A percentile compares a stretch with the other conserved stretches of the same genome.
Evolutionary conservation across 495 filamentous ascomycete genomes (phyloP).

Genomic region (Oleoguttula mirabilis): DNA sequence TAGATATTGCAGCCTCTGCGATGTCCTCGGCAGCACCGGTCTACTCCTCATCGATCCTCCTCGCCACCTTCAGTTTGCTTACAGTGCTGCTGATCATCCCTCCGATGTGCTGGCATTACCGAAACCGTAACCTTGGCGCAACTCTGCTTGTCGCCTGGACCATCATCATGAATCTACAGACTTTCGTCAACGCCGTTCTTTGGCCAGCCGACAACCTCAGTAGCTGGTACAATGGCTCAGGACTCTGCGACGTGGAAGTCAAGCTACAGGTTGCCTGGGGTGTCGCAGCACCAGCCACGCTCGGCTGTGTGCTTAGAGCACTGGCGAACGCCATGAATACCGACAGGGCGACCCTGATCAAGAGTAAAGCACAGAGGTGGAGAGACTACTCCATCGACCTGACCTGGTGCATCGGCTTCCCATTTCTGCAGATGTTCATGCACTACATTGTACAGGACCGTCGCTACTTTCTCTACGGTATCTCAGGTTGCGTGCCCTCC

Average conservation of each 20-base stretch:
- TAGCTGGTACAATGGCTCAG: constrained; percentile 59
- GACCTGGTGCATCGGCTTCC: constrained; percentile 55
- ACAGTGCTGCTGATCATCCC: constrained; percentile 45
- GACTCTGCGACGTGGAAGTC: constrained; percentile 72
- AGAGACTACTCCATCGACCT: constrained; percentile 47
- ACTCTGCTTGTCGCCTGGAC: constrained; percentile 53
- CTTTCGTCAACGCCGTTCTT: constrained; percentile 63
- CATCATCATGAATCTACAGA: constrained; percentile 51
- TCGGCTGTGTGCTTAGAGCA: constrained; percentile 59
- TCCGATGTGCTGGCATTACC: constrained; percentile 43
- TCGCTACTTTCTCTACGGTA: constrained; percentile 61
- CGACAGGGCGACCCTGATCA: constrained; percentile 42
- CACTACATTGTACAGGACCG: constrained; percentile 57
- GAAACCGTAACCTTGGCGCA: constrained; percentile 50
- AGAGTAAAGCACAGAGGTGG: constrained; percentile 40
- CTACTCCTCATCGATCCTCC: constrained; percentile 21
- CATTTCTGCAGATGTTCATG: constrained; percentile 50
- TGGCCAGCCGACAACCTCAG: constrained; percentile 63
- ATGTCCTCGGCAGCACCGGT: not conserved
- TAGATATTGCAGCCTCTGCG: not conserved
- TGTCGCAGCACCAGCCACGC: constrained; percentile 50
- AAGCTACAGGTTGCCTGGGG: constrained; percentile 53
- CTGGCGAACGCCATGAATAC: constrained; percentile 61
- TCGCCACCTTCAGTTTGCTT: constrained; percentile 42
- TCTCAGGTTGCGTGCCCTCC: constrained; percentile 57